Base-by-base conservation (phyloP, 768 basidiomycete genomes). In the Favolaschia claudopus region DNA sequence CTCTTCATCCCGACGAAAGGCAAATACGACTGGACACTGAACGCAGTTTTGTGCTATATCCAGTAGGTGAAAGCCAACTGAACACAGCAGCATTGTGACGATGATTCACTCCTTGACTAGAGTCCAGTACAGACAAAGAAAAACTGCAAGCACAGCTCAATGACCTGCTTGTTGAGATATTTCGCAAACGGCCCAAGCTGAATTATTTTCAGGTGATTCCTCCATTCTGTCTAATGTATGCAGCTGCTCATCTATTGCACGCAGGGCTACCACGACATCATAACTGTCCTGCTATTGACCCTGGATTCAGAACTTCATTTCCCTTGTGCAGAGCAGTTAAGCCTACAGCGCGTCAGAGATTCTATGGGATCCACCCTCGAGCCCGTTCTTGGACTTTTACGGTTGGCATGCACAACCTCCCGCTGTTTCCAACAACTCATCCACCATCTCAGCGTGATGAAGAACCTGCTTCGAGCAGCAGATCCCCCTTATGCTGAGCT, bases 251-350 rank as follows among this genome's bases (percentile, higher is more conserved):
- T 31, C 32, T 31, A 28, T 24, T 33, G 24, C 40, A 42, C 36
- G 28, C 71, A 96, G 88, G 95, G 95, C 40, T 96, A 92, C 73
- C 95, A 97, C 69, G 95, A 97, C 68, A 93, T 98, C 38, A 80
- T 93, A 20, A 91, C 93, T 1, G 93, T 97, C 13, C 59, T 97
- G 4, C 88, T 87, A 65, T 79, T 95, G 29, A 93, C 91, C 0
- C 76, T 94, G 6, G 89, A 90, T 3, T 72, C 71, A 24, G 83
- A 86, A 39, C 65, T 85, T 22, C 89, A 84, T 39, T 70, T 88
- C 0, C 71, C 74, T 4, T 87, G 84, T 44, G 80, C 80, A 7
- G 92, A 94, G 75, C 87, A 91, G 65, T 65, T 95, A 31, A 93
- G 91, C 67, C 72, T 95, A 31, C 86, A 92, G 45, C 72, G 94